Evolutionary conservation across 768 basidiomycete species (phyloP).

Genomic region (Hygrophoropsis aurantiaca): DNA sequence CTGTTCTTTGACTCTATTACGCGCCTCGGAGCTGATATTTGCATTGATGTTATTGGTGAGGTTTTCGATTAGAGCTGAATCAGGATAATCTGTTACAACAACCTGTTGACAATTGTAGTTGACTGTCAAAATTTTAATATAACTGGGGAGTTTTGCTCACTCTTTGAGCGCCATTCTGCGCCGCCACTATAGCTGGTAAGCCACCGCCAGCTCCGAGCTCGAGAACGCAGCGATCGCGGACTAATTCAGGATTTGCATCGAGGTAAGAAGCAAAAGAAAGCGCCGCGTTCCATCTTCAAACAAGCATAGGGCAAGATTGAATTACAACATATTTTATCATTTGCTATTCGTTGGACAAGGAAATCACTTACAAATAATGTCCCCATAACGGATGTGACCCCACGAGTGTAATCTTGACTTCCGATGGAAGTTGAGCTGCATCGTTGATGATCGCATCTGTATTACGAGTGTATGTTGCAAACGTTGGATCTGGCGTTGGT

Average conservation of each 20-base stretch:
- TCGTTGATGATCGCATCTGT: constrained; percentile 30
- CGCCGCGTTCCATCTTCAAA: constrained; percentile 76
- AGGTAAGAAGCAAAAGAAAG: constrained; percentile 70
- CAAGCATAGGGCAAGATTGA: background rate
- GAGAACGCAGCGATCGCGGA: constrained; percentile 52
- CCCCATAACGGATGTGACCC: constrained; percentile 84
- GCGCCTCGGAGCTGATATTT: constrained; percentile 44
- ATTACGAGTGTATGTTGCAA: constrained; percentile 46
- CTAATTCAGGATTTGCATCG: constrained; percentile 51
- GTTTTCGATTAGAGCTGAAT: constrained; percentile 71
- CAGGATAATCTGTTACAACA: constrained; percentile 93
- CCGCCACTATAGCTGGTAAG: constrained; percentile 77
- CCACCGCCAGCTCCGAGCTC: constrained; percentile 96
- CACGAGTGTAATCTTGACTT: constrained; percentile 66
- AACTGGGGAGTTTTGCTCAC: too few relatives aligned
- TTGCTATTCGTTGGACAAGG: too few relatives aligned
- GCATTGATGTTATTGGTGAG: constrained; percentile 62
- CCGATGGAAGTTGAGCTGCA: constrained; percentile 5
- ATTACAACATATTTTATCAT: too few relatives aligned
- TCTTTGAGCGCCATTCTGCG: constrained; percentile 65
- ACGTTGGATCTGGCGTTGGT: constrained; percentile 63
- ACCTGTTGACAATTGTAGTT: constrained; percentile 45
- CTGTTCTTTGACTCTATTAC: constrained; percentile 27
- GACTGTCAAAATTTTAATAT: background rate
- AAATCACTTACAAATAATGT: constrained; percentile 66